Percentiles rank a stretch among this genome's conserved stretches.
These are phyloP conservation scores for Eruca vesicaria DNA, from an alignment of 441 rosid species.

Conservation along the genomic window DNA sequence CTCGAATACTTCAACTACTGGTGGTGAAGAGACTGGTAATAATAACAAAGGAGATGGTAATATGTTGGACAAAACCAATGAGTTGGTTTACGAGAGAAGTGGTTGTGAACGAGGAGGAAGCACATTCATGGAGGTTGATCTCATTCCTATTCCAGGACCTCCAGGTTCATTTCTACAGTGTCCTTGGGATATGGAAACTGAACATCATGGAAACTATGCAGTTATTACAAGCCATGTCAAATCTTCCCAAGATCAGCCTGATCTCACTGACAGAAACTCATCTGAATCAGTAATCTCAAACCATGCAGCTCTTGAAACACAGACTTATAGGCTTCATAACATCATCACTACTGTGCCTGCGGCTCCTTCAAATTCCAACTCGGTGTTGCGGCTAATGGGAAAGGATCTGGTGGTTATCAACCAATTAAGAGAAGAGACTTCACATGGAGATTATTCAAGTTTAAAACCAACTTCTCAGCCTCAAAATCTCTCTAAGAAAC, in stretches of 20 bases:
- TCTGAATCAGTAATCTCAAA: conserved; percentile 82
- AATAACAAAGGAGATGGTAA: conserved; percentile 27
- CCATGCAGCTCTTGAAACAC: conserved; percentile 29
- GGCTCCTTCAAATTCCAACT: conserved; percentile 70
- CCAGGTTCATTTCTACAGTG: conserved; percentile 95
- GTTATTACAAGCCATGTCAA: conserved; percentile 68
- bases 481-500: conserved; percentile 6
- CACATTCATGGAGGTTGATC: conserved; percentile 79
- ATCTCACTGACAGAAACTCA: conserved; percentile 56
- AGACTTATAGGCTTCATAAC: conserved; percentile 39
- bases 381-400: conserved; percentile 91
- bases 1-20: conserved; percentile 37
- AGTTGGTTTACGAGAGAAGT: conserved; percentile 28
- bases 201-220: conserved; percentile 82
- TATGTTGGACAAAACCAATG: no score
- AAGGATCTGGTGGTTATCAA: conserved; percentile 87
- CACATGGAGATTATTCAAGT: neutral
- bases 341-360: conserved; percentile 38
- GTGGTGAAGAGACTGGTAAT: conserved; percentile 30
- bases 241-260: conserved; percentile 71
- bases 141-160: conserved; percentile 96
- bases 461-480: conserved; percentile 1
- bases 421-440: conserved; percentile 52
- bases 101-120: conserved; percentile 33
- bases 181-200: conserved; percentile 66